Evolutionary conservation across 306 rosid genomes (phyloP), one percentile per base, ranked within the genome.

Genomic region (Ceratonia siliqua): DNA sequence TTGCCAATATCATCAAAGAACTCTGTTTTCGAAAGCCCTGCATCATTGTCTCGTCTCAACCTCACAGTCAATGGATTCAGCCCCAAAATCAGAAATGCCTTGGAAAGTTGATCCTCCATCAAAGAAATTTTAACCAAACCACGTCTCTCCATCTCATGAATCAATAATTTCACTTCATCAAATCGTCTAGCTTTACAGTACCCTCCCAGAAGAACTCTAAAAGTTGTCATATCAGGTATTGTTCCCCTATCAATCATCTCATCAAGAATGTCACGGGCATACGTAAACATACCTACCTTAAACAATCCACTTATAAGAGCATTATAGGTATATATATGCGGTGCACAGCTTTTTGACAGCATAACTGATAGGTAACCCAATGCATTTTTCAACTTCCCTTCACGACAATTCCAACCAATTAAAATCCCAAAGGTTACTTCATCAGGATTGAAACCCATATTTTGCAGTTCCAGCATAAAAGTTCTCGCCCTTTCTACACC

Each of bases 1-100:
- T 91, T 94, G 56, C 98, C 98, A 56, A 91, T 84, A 71, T 77
- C 74, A 72, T 94, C 98, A 41, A 82, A 87, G 83, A 91, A 94
- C 82, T 91, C 93, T 0, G 98, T 72, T 59, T 86, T 85, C 20
- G 92, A 89, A 71, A 87, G 79, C 27, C 52, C 78, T 14, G 42
- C 57, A 41, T 83, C 72, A 71, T 90, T 94, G 79, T 90, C 98
- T 75, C 97, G 82, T 76, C 87, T 94, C 82, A 94, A 67, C 76
- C 82, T 89, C 85, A 91, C 93, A 49, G 79, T 74, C 61, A 78
- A 82, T 46, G 94, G 89, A 64, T 80, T 68, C 49, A 94, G 75
- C 35, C 98, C 97, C 88, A 94, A 83, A 82, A 94, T 72, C 6
- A 53, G 46, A 85, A 94, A 91, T 18, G 88, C 92, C 79, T 74